These are phyloP conservation scores for Calonectria montana DNA, from an alignment of 2,329 filamentous ascomycete genomes.

Conservation along the genomic window DNA sequence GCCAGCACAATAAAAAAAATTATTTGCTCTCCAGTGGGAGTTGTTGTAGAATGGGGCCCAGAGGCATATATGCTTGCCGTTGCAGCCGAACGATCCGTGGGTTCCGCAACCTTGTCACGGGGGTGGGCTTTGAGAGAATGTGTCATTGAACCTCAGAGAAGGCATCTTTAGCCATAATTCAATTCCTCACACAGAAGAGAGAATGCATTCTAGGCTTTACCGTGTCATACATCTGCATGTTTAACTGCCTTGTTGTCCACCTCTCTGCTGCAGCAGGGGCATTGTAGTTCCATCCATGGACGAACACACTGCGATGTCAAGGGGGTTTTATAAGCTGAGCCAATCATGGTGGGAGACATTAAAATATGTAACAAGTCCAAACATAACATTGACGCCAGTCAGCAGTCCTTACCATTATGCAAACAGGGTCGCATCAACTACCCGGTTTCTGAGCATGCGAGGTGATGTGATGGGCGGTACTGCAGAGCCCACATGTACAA, in stretches of 20 bases:
- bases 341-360: conserved; percentile 6
- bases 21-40: not conserved
- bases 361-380: not conserved
- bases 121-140: not conserved
- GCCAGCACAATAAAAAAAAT: not conserved
- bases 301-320: conserved; percentile 7
- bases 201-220: not conserved
- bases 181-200: not conserved
- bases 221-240: not conserved
- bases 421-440: not conserved
- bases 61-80: conserved; percentile 26
- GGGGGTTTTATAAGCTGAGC: conserved; percentile 11
- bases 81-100: conserved; percentile 24
- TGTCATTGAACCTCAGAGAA: not conserved
- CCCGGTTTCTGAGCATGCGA: conserved; percentile 1
- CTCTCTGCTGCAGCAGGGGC: not conserved
- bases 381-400: conserved; percentile 14
- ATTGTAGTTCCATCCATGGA: not conserved
- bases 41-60: conserved; percentile 2
- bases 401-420: not conserved
- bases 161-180: not conserved
- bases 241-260: not conserved
- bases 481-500: conserved; percentile 4
- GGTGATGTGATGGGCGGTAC: conserved; percentile 3
- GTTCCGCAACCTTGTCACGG: conserved; percentile 10